Evolutionary conservation across 257 asterid genomes (phyloP).

Genomic region (Solanum tacnaense): DNA sequence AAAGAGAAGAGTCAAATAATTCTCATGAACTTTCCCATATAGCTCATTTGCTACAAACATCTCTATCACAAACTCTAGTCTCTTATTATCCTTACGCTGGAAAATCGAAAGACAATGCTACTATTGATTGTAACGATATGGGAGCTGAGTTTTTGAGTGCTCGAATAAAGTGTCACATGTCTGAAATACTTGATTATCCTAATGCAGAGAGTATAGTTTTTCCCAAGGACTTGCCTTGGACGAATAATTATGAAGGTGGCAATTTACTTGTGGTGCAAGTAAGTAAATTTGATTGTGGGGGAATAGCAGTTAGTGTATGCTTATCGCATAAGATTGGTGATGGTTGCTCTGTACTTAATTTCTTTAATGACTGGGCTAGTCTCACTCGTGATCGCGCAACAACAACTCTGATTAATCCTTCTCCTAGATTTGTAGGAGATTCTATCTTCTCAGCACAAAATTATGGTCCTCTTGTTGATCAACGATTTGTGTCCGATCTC

Average conservation of each 20-base stretch:
- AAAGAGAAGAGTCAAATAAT: neutral
- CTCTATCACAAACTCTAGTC: neutral
- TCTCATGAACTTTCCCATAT: neutral
- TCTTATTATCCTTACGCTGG: slow-evolving; percentile 12
- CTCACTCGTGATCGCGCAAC: neutral
- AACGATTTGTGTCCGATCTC: neutral
- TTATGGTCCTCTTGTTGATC: neutral
- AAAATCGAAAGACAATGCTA: neutral
- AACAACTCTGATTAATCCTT: neutral
- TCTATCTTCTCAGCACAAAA: neutral
- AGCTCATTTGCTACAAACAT: neutral
- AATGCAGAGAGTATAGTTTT: neutral
- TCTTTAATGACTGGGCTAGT: neutral
- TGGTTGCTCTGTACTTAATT: neutral
- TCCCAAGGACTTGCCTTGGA: too few species aligned
- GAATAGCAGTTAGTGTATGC: neutral
- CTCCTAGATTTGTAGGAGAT: neutral
- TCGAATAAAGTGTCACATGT: neutral
- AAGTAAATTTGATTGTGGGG: neutral
- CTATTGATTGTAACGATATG: neutral
- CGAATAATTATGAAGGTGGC: too few species aligned
- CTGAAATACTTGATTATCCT: neutral
- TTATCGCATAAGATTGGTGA: neutral
- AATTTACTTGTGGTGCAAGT: too few species aligned
- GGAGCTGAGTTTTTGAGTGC: neutral